Evolutionary conservation across 495 filamentous ascomycete genomes (phyloP).

Genomic region (Xylaria scruposa): DNA sequence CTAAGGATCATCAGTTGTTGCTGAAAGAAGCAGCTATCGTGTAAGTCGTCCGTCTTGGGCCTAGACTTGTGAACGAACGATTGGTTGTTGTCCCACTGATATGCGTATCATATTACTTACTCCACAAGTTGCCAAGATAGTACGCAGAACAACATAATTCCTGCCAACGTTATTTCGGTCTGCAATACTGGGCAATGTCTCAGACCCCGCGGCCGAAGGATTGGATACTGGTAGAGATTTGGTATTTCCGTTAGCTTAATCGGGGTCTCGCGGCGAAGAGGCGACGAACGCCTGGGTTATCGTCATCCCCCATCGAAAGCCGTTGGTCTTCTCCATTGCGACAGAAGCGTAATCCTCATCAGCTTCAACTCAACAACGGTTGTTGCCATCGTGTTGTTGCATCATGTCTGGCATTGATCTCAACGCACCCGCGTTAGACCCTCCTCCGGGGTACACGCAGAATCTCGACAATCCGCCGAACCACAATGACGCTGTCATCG

Average conservation of each 20-base stretch:
- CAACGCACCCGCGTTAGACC: conserved; percentile 28
- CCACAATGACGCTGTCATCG: conserved; percentile 36
- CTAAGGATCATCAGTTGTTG: not conserved
- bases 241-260: not conserved
- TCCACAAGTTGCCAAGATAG: conserved; percentile 4
- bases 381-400: not conserved
- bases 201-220: conserved; percentile 1
- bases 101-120: conserved; percentile 11
- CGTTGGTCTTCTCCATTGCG: not conserved
- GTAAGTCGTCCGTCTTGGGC: not conserved
- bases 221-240: not conserved
- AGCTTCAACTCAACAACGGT: conserved; percentile 2
- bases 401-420: conserved; percentile 29
- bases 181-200: not conserved
- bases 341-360: not conserved
- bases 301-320: not conserved
- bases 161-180: not conserved
- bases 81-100: conserved; percentile 1
- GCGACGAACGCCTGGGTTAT: not conserved
- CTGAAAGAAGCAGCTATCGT: conserved; percentile 13
- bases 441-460: conserved; percentile 30
- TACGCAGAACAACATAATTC: not conserved
- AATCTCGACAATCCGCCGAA: conserved; percentile 45
- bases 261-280: not conserved
- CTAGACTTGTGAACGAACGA: not conserved